Conservation (phyloP, 768 basidiomycete species). For the Mycena alexandri region DNA sequence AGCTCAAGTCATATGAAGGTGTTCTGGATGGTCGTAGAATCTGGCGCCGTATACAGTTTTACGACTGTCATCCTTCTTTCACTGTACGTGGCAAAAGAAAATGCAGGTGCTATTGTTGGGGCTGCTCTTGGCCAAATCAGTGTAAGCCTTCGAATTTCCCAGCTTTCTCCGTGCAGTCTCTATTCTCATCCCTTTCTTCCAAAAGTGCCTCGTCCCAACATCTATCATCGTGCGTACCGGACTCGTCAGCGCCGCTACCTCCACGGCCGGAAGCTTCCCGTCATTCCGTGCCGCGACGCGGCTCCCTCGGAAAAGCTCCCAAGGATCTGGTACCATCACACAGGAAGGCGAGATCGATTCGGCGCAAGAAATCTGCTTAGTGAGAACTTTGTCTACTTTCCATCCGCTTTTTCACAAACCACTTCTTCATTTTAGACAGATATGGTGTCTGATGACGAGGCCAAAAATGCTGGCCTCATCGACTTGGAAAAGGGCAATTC, state of each 20-base stretch:
- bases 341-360: too few species aligned
- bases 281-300: too few species aligned
- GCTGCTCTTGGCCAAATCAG: constrained; percentile 1
- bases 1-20: background rate
- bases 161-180: background rate
- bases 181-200: background rate
- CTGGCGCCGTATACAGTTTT: background rate
- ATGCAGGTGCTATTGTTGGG: background rate
- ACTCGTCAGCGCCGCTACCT: background rate
- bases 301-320: too few species aligned
- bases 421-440: too few species aligned
- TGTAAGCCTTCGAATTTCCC: background rate
- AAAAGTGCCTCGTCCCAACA: background rate
- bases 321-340: too few species aligned
- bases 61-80: background rate
- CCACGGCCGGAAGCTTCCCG: too few species aligned
- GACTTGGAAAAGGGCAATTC: too few species aligned
- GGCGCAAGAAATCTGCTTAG: too few species aligned
- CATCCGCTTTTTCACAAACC: too few species aligned
- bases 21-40: constrained; percentile 3
- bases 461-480: too few species aligned
- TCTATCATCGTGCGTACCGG: constrained; percentile 2
- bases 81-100: background rate
- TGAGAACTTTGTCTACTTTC: too few species aligned
- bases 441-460: too few species aligned